Base-by-base conservation (phyloP, 768 basidiomycete species). In the Sporobolomyces pararoseus region DNA sequence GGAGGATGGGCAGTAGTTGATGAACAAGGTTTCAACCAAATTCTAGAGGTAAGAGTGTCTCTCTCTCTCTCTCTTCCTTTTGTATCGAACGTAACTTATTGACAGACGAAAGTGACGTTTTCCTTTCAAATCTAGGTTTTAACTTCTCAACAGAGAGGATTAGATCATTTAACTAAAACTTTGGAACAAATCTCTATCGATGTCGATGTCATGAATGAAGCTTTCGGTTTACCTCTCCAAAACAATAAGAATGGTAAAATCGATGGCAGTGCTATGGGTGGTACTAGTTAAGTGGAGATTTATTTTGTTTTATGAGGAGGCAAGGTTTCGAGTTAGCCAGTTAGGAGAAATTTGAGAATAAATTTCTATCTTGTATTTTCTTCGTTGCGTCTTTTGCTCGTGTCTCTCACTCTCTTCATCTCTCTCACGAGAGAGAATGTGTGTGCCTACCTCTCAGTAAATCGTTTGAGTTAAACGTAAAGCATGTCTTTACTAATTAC, bases 1-100 rank as follows among this genome's bases (percentile, higher is more conserved):
- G 82, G 83, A 12, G 88, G 87, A 75, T 91, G 89, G 89, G 84
- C 86, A 0, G 89, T 91, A n/a, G 88, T 89, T 4, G 91, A 93
- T 77, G 89, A 90, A 76, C 89, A 90, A 2, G 90, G 90, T 1
- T 80, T 93, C 64, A 82, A 85, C 54, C 86, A 89, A 78, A 86
- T 93, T 64, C 82, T 86, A 5, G 86, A 88, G 84, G 89, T 89
- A 66, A 23, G 82, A 77, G 54, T 21, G 27, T n/a, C 7, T 29
- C 19, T 4, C 16, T 21, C 32, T 60, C 25, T 47, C n/a, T 60
- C 46, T 62, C 21, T 53, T 55, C 25, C 0, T 23, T n/a, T 37
- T 32, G 9, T 34, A 9, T 14, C 31, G 53, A 34, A 23, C 32
- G 32, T 12, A 32, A 37, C 7, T 4, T 13, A 14, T 17, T 6